Evolutionary conservation across 768 basidiomycete genomes (phyloP).

Genomic region (Trametes sanguinea): DNA sequence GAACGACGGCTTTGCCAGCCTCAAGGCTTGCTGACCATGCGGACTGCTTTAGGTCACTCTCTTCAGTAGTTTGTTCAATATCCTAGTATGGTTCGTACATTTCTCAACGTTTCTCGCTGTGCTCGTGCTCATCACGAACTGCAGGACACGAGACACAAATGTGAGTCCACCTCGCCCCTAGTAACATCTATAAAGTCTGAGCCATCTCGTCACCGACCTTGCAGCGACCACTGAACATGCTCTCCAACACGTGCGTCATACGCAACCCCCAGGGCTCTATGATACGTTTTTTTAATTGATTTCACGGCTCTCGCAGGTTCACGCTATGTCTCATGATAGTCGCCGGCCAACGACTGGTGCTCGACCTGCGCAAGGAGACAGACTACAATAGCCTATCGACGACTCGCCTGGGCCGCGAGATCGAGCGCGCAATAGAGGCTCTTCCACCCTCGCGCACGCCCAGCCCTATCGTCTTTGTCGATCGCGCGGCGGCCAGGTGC

Average conservation of each 20-base stretch:
- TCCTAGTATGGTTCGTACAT: conserved; percentile 12
- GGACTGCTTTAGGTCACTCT: conserved; percentile 2
- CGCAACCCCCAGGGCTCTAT: too few species aligned
- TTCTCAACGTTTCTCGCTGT: background rate
- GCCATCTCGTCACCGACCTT: background rate
- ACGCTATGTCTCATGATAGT: conserved; percentile 20
- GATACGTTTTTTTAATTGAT: background rate
- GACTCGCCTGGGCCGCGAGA: conserved; percentile 21
- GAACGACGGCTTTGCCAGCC: too few species aligned
- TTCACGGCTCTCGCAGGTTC: background rate
- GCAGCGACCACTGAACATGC: conserved; percentile 22
- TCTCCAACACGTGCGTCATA: conserved; percentile 10
- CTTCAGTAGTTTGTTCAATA: conserved; percentile 16
- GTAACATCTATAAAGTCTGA: too few species aligned
- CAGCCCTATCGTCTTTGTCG: conserved; percentile 15
- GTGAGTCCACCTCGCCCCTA: background rate
- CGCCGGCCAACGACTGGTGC: conserved; percentile 23
- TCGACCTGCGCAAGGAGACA: conserved; percentile 22
- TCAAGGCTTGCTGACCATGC: background rate
- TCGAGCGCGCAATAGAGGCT: conserved; percentile 22
- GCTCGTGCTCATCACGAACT: background rate
- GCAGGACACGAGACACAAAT: conserved; percentile 6
- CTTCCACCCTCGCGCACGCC: conserved; percentile 12
- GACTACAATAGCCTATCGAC: conserved; percentile 15
- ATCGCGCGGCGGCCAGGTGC: background rate